These are phyloP conservation scores for Mortierella sp. DNA, from an alignment of 371 early-diverging fungal genomes.

Conservation along the genomic window DNA sequence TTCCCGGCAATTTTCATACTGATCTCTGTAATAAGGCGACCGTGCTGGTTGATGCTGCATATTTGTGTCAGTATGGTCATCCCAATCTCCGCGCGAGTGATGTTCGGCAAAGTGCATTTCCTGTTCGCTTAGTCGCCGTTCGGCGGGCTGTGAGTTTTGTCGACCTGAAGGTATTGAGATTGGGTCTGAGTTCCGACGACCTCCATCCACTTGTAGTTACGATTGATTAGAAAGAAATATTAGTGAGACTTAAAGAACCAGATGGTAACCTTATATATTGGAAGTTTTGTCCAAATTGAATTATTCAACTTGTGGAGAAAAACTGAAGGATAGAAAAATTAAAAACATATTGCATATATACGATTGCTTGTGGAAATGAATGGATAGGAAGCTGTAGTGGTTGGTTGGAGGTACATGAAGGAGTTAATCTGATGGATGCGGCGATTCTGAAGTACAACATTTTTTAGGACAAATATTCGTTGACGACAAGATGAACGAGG, in stretches of 20 bases:
- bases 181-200: slow-evolving; percentile 39
- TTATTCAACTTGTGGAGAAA: too few relatives aligned
- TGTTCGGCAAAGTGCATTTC: slow-evolving; percentile 19
- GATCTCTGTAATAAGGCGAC: slow-evolving; percentile 11
- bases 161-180: slow-evolving; percentile 24
- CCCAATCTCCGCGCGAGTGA: slow-evolving; percentile 16
- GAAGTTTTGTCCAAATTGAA: too few relatives aligned
- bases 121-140: slow-evolving; percentile 40
- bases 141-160: slow-evolving; percentile 18
- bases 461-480: too few relatives aligned
- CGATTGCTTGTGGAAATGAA: too few relatives aligned
- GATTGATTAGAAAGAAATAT: background rate
- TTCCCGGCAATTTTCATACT: slow-evolving; percentile 12
- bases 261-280: background rate
- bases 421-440: too few relatives aligned
- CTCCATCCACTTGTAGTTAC: background rate
- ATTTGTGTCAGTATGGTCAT: slow-evolving; percentile 11
- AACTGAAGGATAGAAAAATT: too few relatives aligned
- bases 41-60: slow-evolving; percentile 10
- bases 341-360: too few relatives aligned
- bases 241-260: background rate
- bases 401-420: too few relatives aligned
- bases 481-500: too few relatives aligned
- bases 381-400: too few relatives aligned
- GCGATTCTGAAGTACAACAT: too few relatives aligned